Base-by-base conservation (phyloP, 345 rosid genomes). In the Hibiscus mutabilis region DNA sequence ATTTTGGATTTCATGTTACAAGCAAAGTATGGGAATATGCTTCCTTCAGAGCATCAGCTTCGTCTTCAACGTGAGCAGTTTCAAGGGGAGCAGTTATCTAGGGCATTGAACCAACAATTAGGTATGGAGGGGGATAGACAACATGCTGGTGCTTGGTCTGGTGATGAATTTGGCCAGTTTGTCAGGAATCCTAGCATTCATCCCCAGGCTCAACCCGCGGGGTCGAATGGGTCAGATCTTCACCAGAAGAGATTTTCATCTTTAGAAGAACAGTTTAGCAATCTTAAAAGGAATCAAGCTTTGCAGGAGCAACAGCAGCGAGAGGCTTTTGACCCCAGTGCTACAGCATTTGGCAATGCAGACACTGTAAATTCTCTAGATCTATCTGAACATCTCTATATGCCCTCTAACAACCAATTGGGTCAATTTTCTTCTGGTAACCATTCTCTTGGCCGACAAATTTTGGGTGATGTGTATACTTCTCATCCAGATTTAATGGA, bases 21-120 rank as follows among this genome's bases (percentile, higher is more conserved):
- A 44, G 66, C 46, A 7, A 73, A 75, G 63, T 84, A 74, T 69
- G 79, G 68, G 5, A 74, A 69, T 68, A 57, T 74, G 35, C 75
- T 62, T 24, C 71, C 69, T 69, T 56, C 80, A 62, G 82, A 82
- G 21, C 82, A 78, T 29, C 79, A 76, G 69, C 56, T 79, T 53
- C 81, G 37, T 63, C 75, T 59, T 61, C 86, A 76, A 56, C 78
- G 74, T 58, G 85, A 80, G 60, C 83, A 73, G 56, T 60, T 79
- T 60, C 83, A 74, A 60, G 85, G 77, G 3, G 78, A 49, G 12
- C 77, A 76, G 49, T 74, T 84, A 53, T 74, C 85, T 33, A 24
- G 73, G 76, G 79, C 74, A 52, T 57, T 80, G 68, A 77, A 73
- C 66, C 81, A 74, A 64, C 82, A 71, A 19, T 66, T 78, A 22